These are phyloP conservation scores for Zygotorulaspora chibaensis DNA, from an alignment of 805 yeast genomes.

Conservation along the genomic window DNA sequence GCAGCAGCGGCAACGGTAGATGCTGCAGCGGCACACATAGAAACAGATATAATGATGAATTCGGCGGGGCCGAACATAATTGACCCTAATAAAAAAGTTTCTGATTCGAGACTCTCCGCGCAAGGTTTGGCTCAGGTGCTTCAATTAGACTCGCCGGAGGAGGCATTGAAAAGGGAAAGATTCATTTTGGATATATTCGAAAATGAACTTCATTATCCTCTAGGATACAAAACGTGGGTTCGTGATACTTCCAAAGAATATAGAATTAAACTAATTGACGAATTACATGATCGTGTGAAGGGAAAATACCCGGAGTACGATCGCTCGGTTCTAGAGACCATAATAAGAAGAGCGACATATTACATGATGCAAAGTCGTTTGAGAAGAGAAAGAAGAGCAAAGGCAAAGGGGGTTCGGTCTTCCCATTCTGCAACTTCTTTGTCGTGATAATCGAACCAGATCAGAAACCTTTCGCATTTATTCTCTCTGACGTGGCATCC, in stretches of 20 bases:
- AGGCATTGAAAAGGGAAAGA: constrained; percentile 54
- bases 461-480: too few species aligned
- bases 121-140: constrained; percentile 51
- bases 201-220: constrained; percentile 58
- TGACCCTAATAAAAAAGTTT: constrained; percentile 22
- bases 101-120: constrained; percentile 56
- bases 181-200: constrained; percentile 50
- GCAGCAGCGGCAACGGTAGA: too few species aligned
- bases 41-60: background rate
- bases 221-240: constrained; percentile 82
- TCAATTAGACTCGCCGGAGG: constrained; percentile 45
- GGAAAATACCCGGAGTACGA: constrained; percentile 48
- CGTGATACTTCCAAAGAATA: constrained; percentile 61
- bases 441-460: background rate
- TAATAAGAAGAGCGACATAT: constrained; percentile 78
- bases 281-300: constrained; percentile 46
- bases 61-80: constrained; percentile 1
- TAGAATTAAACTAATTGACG: constrained; percentile 47
- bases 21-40: background rate
- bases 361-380: constrained; percentile 73
- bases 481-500: too few species aligned
- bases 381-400: constrained; percentile 60
- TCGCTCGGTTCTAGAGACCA: constrained; percentile 56
- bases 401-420: constrained; percentile 28
- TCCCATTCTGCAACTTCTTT: background rate